Base-by-base conservation (phyloP, 768 basidiomycete species). In the Agrocybe praecox region DNA sequence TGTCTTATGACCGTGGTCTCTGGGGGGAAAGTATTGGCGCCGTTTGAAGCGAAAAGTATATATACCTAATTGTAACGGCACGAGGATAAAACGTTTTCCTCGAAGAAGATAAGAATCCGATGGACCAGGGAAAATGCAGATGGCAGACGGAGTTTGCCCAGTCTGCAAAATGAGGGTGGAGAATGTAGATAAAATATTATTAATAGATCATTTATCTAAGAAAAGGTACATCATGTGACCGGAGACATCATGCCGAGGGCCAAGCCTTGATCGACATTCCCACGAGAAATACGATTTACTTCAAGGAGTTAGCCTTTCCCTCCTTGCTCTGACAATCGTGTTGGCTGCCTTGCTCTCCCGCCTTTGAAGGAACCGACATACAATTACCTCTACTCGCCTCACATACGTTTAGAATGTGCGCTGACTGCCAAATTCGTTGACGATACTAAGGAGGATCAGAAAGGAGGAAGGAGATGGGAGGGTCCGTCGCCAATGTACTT, bases 1-100 rank as follows among this genome's bases (percentile, higher is more conserved):
- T 33, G 14, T 40, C 26, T 43, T 36, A 14, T 12, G 47, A 11
- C 22, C 18, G 15, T 11, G 24, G 33, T 45, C 45, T 54, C 48
- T 36, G 44, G 60, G 56, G 60, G 55, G 52, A 49, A 61, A 53
- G 58, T 29, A 63, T 60, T 63, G 62, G 56, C 58, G 53, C 49
- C 55, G 44, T 46, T 24, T 26, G 53, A 47, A 47, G 46, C 44
- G 26, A 19, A n/a, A 26, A 19, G 48, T 57, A 61, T 62, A 59
- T 59, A 59, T 60, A 63, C 62, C 51, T 26, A 26, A 42, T 33
- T 33, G 29, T 48, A 33, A 46, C 51, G 53, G 53, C 53, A 50
- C 58, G 58, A 55, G 53, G 58, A 46, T 24, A 40, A 58, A 51
- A 44, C 24, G 44, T 53, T 44, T 42, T 46, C 36, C 22, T 40